Evolutionary conservation across 352 stramenopile species (phyloP).

Genomic region (Globisporangium perplexum): DNA sequence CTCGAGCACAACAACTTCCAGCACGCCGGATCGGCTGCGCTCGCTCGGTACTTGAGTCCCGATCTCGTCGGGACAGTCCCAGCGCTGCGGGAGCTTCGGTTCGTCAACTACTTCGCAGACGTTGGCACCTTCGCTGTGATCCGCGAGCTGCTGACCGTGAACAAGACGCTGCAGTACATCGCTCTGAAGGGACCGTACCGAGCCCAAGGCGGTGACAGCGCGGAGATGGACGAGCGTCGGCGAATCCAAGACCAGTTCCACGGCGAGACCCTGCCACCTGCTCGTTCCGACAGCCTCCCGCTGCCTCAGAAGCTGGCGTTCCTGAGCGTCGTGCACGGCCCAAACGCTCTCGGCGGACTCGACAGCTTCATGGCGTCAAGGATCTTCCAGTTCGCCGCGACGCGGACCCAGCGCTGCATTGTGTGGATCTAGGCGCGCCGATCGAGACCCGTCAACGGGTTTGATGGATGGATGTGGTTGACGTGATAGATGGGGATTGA

Average conservation of each 20-base stretch:
- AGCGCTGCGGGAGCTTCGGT: background rate
- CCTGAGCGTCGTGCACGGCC: background rate
- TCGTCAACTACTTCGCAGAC: background rate
- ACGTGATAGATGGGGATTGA: too few relatives aligned
- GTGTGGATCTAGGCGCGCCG: background rate
- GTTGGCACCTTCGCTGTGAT: background rate
- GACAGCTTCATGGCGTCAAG: background rate
- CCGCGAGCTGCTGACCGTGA: background rate
- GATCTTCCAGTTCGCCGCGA: slow-evolving; percentile 1
- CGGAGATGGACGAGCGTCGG: background rate
- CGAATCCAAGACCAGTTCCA: background rate
- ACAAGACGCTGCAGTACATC: slow-evolving; percentile 1
- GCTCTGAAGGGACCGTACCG: background rate
- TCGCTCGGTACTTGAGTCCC: background rate
- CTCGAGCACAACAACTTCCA: background rate
- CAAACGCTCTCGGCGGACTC: background rate
- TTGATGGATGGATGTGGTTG: background rate
- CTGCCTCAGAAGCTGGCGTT: background rate
- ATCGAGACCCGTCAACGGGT: background rate
- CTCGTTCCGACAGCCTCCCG: background rate
- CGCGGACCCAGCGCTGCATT: background rate
- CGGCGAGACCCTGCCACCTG: background rate
- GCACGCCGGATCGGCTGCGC: background rate
- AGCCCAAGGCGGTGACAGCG: too few relatives aligned
- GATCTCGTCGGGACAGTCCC: background rate